Base-by-base conservation (phyloP, 768 basidiomycete genomes). In the Calocybe cyanea region DNA sequence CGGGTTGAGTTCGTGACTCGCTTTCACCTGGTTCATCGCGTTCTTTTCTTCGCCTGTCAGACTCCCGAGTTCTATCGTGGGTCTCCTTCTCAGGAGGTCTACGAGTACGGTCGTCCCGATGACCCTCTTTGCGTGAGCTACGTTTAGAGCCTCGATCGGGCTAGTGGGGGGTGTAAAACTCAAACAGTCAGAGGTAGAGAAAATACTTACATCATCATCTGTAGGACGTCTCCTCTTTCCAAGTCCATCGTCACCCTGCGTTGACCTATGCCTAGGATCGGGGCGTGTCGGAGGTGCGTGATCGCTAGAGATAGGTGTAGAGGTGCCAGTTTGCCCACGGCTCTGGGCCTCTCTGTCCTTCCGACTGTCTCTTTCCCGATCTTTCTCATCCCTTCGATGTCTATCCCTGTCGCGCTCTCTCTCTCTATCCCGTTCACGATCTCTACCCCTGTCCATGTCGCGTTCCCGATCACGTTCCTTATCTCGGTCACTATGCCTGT, bases 71-170 rank as follows among this genome's bases (percentile, higher is more conserved):
- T 38, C 85, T 75, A 23, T 87, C 85, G 48, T 81, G 77, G 20
- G 72, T 62, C 37, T 88, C 86, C 60, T 87, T 87, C 35, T 88
- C 87, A 10, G 71, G 67, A 11, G 71, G 70, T 42, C 87, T 78
- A 20, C 87, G 80, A 51, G 67, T 68, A 28, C 87, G 75, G 31
- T 90, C 87, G 45, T 90, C 88, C 39, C 87, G 80, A 57, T 87
- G 85, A 23, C 77, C 65, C 2, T 89, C 87, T 59, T 86, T 87
- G 39, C 88, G 81, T 46, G 87, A 84, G 48, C 79, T 78, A n/a
- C 88, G 83, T 62, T 91, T 91, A n/a, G 82, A 76, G 25, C 75
- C 73, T 53, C 88, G 78, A 41, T 91, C 88, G 49, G 79, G 65
- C 86, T 89, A n/a, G n/a, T n/a, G n/a, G n/a, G n/a, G n/a, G n/a